phyloP scores from a whole-genome alignment of 257 asterid genomes.

The Nemophila menziesii region DNA sequence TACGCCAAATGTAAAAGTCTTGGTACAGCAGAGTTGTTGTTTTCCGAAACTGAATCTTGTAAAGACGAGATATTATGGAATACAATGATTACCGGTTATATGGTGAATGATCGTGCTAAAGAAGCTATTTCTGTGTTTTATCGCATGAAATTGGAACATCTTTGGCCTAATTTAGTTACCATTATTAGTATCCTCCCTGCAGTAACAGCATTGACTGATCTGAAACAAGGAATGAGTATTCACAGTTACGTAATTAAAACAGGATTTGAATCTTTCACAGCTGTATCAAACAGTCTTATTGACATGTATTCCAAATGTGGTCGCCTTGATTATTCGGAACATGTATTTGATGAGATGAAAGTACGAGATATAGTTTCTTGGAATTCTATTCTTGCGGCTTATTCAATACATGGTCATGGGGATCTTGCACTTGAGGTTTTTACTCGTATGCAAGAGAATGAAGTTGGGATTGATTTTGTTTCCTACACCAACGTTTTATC shows the following conservation, averaged over 20 bases:
- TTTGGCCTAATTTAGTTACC: slow-evolving; percentile 17
- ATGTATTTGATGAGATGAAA: slow-evolving; percentile 14
- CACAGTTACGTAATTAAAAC: slow-evolving; percentile 11
- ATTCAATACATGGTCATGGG: slow-evolving; percentile 20
- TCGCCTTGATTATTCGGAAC: slow-evolving; percentile 18
- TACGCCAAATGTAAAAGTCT: slow-evolving; percentile 30
- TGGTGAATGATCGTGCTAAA: slow-evolving; percentile 22
- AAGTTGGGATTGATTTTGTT: slow-evolving; percentile 15
- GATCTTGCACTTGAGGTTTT: slow-evolving; percentile 15
- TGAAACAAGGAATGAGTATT: slow-evolving; percentile 22
- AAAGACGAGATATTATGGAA: slow-evolving; percentile 36
- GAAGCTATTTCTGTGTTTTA: slow-evolving; percentile 21
- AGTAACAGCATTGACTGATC: slow-evolving; percentile 13
- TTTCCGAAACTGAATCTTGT: slow-evolving; percentile 12
- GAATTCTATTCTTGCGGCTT: slow-evolving; percentile 22
- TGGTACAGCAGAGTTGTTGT: slow-evolving; percentile 21
- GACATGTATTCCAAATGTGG: slow-evolving; percentile 29
- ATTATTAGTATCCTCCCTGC: slow-evolving; percentile 24
- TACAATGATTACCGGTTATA: slow-evolving; percentile 26
- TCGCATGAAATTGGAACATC: slow-evolving; percentile 16
- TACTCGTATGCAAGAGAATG: slow-evolving; percentile 15
- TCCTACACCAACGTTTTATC: slow-evolving; percentile 20
- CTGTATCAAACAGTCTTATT: slow-evolving; percentile 13
- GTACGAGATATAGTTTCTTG: slow-evolving; percentile 19
- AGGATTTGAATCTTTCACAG: slow-evolving; percentile 12